Evolutionary conservation across 768 basidiomycete species (phyloP), one percentile per base, ranked within the genome.

Genomic region (Glaciozyma antarctica): DNA sequence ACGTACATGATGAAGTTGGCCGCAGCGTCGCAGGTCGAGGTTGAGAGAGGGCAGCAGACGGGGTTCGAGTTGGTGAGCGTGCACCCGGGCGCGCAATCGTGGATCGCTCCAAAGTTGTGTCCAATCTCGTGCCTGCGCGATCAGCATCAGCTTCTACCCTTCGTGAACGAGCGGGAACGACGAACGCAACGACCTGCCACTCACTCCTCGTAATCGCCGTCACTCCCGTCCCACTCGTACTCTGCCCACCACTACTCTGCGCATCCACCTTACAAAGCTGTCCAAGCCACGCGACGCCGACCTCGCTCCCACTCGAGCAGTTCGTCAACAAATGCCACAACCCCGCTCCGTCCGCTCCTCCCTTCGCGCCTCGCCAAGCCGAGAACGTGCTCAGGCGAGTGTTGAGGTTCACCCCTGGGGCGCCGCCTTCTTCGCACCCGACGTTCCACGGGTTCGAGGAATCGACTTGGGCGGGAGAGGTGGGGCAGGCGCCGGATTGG

Each of bases 261-360:
- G 57, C 10, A 15, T n/a, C 26, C n/a, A 51, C 49, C 24, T 26
- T 51, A 24, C 49, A 51, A 2, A 51, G 24, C 26, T 51, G 49
- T 24, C 49, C 49, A n/a, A 51, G 49, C 49, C 49, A 51, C 21
- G 49, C 90, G 56, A 92, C 88, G 26, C 90, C 90, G 60, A 72
- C 66, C 76, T 89, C 88, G 15, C 83, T 81, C n/a, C 87, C 87
- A 13, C 86, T 85, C 5, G 86, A 83, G 71, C 88, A 89, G 30
- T 84, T 85, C 68, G 86, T 88, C 85, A 92, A 87, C 17, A 92
- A 78, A 78, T 91, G 89, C 87, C 89, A 92, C 38, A 94, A 79
- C 4, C 90, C 90, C 26, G 82, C 84, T 22, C 84, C 82, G 74
- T 90, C 88, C 17, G 58, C 52, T n/a, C 80, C 76, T 10, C 85